Base-by-base conservation (phyloP, 805 yeast species). In the Lipomyces chichibuensis region DNA sequence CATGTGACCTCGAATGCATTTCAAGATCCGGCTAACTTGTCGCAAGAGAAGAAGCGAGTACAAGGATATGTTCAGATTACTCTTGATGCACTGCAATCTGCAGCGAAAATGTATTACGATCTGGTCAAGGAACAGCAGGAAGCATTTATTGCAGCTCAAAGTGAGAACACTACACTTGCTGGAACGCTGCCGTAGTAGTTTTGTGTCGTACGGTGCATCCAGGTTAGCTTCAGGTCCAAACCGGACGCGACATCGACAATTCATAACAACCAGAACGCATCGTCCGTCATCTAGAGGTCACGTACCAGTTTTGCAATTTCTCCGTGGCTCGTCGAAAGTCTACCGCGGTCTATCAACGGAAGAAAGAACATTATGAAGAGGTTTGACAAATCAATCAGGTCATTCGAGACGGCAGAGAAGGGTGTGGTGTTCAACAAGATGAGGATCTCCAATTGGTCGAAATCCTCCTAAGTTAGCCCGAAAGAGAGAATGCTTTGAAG, bases 1-100 rank as follows among this genome's bases (percentile, higher is more conserved):
- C 69, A 67, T 60, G 39, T 58, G 11, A 58, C 43, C 35, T n/a
- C 14, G 13, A 20, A n/a, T 14, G 43, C 57, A n/a, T 3, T 23
- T 17, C 64, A 58, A 3, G 71, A 76, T 1, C 62, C 67, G n/a
- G 73, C 69, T 4, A 65, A 60, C 20, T 57, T 55, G 49, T 70
- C 66, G 27, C 65, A 60, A 46, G 64, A 63, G 46, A 65, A 69
- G 60, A 54, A 33, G 37, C 39, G 70, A 20, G 57, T 66, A 8
- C 29, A 35, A 25, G 59, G 57, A 39, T 66, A 66, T 60, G 60
- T 64, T 9, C 37, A 53, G 4, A 39, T 60, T 39, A 66, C 70
- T 2, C 46, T 66, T 17, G 52, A 66, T 9, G 64, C 70, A 35
- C 53, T 66, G 14, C 54, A 56, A 13, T 56, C 39, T 14, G 65